Evolutionary conservation across 768 basidiomycete genomes (phyloP).

Genomic region (Suillus bovinus): DNA sequence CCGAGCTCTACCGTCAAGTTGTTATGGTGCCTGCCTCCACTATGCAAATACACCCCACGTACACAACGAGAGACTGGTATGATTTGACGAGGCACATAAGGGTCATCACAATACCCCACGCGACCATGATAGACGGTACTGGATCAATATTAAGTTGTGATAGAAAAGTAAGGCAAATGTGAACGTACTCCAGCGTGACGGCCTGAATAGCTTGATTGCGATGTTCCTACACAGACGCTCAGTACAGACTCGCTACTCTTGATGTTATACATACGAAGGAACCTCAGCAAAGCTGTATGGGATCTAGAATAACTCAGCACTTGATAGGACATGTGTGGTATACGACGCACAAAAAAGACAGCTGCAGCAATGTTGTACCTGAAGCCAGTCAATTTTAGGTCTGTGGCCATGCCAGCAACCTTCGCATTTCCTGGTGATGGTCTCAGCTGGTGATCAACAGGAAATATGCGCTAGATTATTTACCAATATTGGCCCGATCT

Average conservation of each 20-base stretch:
- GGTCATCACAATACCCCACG: constrained; percentile 40
- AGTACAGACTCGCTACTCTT: neutral
- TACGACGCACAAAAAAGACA: constrained; percentile 35
- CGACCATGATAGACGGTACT: constrained; percentile 43
- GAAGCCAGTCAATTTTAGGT: constrained; percentile 36
- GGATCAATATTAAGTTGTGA: constrained; percentile 17
- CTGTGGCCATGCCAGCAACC: constrained; percentile 45
- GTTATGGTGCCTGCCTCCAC: too few relatives aligned
- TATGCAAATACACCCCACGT: constrained; percentile 14
- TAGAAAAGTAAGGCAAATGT: neutral
- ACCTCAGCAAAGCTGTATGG: constrained; percentile 40
- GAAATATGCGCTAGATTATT: constrained; percentile 15
- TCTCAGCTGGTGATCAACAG: neutral
- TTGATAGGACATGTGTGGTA: neutral
- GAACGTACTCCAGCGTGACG: constrained; percentile 37
- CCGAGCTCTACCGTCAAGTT: constrained; percentile 29
- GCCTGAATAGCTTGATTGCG: constrained; percentile 34
- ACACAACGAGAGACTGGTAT: constrained; percentile 33
- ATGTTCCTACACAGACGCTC: constrained; percentile 33
- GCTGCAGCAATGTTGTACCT: constrained; percentile 39
- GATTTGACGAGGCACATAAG: constrained; percentile 39
- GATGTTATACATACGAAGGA: constrained; percentile 34
- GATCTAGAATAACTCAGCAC: constrained; percentile 21
- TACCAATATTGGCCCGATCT: constrained; percentile 47
- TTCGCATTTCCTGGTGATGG: constrained; percentile 37